These are phyloP conservation scores for Zymoseptoria passerinii DNA, from an alignment of 2,329 filamentous ascomycete genomes.

Conservation along the genomic window DNA sequence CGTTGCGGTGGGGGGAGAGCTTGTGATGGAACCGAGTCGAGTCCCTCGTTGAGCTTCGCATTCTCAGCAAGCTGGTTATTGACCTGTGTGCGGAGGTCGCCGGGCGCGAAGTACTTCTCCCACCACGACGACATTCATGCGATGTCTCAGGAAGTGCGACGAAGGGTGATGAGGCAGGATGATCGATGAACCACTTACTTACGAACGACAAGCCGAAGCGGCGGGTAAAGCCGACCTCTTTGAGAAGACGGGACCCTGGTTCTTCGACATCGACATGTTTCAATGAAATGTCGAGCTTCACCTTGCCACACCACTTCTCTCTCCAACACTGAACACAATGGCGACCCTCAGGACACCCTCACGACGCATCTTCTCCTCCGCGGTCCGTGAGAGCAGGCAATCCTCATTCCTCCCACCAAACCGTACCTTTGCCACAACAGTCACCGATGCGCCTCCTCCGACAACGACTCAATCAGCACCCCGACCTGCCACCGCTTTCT, in stretches of 20 bases:
- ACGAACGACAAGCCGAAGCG: not conserved
- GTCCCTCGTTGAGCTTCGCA: not conserved
- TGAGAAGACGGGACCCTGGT: not conserved
- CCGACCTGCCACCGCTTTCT: constrained; percentile 47
- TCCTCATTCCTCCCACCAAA: constrained; percentile 25
- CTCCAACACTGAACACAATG: constrained; percentile 5
- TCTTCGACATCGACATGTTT: not conserved
- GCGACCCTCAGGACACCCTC: constrained; percentile 11
- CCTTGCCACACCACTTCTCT: not conserved
- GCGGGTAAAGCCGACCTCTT: constrained; percentile 1
- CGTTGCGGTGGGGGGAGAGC: constrained; percentile 11
- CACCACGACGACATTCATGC: constrained; percentile 28
- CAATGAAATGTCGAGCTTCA: not conserved
- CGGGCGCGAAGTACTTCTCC: constrained; percentile 27
- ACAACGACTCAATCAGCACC: constrained; percentile 26
- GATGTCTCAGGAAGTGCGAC: not conserved
- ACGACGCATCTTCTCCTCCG: constrained; percentile 11
- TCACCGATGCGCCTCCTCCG: constrained; percentile 31
- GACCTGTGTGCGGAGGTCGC: constrained; percentile 22
- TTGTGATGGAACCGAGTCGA: not conserved
- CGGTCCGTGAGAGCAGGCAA: constrained; percentile 3
- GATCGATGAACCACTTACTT: not conserved
- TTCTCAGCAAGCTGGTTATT: not conserved
- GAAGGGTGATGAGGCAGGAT: not conserved
- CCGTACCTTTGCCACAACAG: constrained; percentile 38